These are phyloP conservation scores for Kondoa malvinella DNA, from an alignment of 768 basidiomycete genomes.

Conservation along the genomic window DNA sequence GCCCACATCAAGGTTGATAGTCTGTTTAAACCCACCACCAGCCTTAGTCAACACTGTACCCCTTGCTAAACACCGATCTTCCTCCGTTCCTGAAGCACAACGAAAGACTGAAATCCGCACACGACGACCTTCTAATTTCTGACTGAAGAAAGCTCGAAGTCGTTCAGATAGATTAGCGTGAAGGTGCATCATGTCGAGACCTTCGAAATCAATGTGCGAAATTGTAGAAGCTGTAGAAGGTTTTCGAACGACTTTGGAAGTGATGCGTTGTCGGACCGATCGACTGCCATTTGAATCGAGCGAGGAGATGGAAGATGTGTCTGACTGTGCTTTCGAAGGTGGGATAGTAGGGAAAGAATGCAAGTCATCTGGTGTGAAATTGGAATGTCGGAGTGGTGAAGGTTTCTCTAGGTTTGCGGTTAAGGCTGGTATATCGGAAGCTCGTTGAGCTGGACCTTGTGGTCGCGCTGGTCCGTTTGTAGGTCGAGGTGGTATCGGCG, in stretches of 20 bases:
- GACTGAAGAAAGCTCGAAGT: conserved; percentile 28
- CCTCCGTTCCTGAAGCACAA: not conserved
- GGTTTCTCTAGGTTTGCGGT: too few species aligned
- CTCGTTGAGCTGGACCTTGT: too few species aligned
- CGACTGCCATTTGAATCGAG: too few species aligned
- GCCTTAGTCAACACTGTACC: conserved; percentile 11
- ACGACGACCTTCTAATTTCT: conserved; percentile 24
- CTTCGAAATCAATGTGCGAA: conserved; percentile 11
- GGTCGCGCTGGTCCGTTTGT: too few species aligned
- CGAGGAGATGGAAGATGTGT: too few species aligned
- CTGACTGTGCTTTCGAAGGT: too few species aligned
- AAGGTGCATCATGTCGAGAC: conserved; percentile 16
- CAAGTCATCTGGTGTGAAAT: too few species aligned
- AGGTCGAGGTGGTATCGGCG: too few species aligned
- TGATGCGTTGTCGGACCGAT: too few species aligned
- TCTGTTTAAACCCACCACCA: conserved; percentile 17
- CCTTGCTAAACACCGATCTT: conserved; percentile 8
- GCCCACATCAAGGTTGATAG: conserved; percentile 2
- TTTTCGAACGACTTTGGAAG: not conserved
- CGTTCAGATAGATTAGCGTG: conserved; percentile 27
- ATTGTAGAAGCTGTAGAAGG: conserved; percentile 6
- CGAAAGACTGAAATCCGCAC: conserved; percentile 26
- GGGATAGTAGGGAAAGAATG: too few species aligned
- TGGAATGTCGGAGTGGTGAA: too few species aligned
- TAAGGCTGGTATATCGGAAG: too few species aligned